These are phyloP conservation scores for Chytriomyces sp. DNA, from an alignment of 192 early-diverging fungal genomes.

Conservation along the genomic window DNA sequence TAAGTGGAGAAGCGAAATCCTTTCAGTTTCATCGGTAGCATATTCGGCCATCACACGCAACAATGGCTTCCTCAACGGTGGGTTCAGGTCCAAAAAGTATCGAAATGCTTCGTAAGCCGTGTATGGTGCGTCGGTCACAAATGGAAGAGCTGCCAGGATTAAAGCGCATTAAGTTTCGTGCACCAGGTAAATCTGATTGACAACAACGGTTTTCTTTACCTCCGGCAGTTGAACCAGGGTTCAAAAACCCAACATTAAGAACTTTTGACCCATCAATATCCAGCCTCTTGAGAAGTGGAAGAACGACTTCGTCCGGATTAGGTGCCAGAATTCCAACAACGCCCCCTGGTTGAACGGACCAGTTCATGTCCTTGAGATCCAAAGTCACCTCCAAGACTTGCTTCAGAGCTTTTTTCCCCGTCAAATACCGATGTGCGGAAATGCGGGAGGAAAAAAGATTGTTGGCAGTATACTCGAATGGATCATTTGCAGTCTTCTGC, in stretches of 20 bases:
- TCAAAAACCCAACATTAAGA: constrained; percentile 41
- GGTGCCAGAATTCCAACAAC: constrained; percentile 88
- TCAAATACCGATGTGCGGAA: constrained; percentile 62
- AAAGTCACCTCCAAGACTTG: constrained; percentile 59
- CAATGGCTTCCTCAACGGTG: constrained; percentile 77
- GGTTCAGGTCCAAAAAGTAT: constrained; percentile 77
- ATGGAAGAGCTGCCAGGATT: constrained; percentile 31
- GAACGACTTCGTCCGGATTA: constrained; percentile 76
- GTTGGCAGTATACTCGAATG: constrained; percentile 22
- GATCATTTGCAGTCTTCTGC: neutral
- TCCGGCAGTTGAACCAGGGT: neutral
- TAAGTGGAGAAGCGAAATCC: constrained; percentile 77
- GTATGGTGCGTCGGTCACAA: constrained; percentile 25
- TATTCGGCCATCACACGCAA: constrained; percentile 71
- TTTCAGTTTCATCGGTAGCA: constrained; percentile 70
- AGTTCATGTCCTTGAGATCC: constrained; percentile 38
- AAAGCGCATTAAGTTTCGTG: neutral
- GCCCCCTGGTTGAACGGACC: constrained; percentile 62
- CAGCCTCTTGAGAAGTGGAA: constrained; percentile 66
- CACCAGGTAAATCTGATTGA: constrained; percentile 2
- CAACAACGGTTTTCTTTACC: neutral
- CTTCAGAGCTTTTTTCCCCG: constrained; percentile 70
- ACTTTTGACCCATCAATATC: constrained; percentile 53
- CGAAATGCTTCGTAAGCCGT: constrained; percentile 68
- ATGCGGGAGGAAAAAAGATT: constrained; percentile 50